These are phyloP conservation scores for Echium plantagineum DNA, from an alignment of 257 asterid genomes.

Conservation along the genomic window DNA sequence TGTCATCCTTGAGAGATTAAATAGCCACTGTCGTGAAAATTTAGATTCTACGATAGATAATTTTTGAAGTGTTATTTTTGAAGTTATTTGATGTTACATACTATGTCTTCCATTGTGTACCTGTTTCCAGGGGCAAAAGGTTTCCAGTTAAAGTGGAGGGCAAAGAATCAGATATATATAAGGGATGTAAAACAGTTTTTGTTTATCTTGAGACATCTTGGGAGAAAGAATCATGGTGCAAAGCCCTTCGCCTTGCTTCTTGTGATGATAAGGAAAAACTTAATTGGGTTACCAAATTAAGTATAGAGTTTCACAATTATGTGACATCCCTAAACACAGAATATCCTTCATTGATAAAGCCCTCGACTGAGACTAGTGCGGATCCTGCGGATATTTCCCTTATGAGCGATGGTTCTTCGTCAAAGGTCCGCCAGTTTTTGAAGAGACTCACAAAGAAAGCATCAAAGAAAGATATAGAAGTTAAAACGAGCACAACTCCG, in stretches of 20 bases:
- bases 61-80: too few species aligned
- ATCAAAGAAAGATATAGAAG: constrained; percentile 50
- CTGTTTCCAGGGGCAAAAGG: constrained; percentile 68
- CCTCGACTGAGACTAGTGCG: constrained; percentile 29
- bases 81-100: neutral
- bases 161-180: constrained; percentile 48
- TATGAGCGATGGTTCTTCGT: constrained; percentile 63
- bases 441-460: constrained; percentile 66
- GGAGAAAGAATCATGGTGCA: constrained; percentile 98
- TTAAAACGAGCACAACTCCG: constrained; percentile 33
- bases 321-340: constrained; percentile 56
- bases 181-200: constrained; percentile 54
- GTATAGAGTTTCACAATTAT: constrained; percentile 54
- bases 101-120: constrained; percentile 9
- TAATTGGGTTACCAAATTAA: constrained; percentile 51
- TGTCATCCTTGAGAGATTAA: neutral
- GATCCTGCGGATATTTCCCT: constrained; percentile 45
- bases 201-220: constrained; percentile 88
- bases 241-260: constrained; percentile 88
- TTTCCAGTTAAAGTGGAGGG: constrained; percentile 83
- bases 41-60: neutral
- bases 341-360: constrained; percentile 79
- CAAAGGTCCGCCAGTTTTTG: constrained; percentile 83
- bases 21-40: neutral
- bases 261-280: constrained; percentile 37